Evolutionary conservation across 768 basidiomycete species (phyloP).

Genomic region (Naematelia aurantialba): DNA sequence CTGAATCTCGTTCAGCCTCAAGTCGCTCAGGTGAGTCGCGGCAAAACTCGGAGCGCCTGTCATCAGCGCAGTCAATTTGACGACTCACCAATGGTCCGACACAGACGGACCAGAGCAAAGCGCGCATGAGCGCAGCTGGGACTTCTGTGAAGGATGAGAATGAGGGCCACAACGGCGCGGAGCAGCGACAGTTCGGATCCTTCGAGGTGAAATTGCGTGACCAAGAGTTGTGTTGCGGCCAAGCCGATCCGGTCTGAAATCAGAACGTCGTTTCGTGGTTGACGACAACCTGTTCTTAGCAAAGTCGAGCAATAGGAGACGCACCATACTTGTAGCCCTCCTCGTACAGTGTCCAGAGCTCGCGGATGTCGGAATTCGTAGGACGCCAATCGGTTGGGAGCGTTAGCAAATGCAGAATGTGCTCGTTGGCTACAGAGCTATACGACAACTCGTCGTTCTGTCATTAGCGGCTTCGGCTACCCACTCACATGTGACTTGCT

Average conservation of each 20-base stretch:
- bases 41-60: slow-evolving; percentile 13
- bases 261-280: slow-evolving; percentile 35
- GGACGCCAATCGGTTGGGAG: slow-evolving; percentile 12
- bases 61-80: neutral
- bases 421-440: slow-evolving; percentile 16
- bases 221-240: slow-evolving; percentile 9
- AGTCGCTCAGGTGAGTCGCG: slow-evolving; percentile 1
- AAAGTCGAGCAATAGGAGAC: neutral
- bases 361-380: slow-evolving; percentile 9
- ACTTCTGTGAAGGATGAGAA: neutral
- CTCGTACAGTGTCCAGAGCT: slow-evolving; percentile 27
- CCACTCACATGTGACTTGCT: slow-evolving; percentile 10
- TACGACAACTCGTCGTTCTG: slow-evolving; percentile 27
- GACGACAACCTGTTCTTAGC: slow-evolving; percentile 16
- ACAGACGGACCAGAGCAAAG: neutral
- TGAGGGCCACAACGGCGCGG: neutral
- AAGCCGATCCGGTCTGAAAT: slow-evolving; percentile 31
- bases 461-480: slow-evolving; percentile 6
- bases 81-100: neutral
- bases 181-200: neutral
- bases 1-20: slow-evolving; percentile 32
- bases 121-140: slow-evolving; percentile 5
- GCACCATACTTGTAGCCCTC: slow-evolving; percentile 33
- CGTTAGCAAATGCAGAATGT: slow-evolving; percentile 16
- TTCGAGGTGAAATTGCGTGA: slow-evolving; percentile 1